Conservation (phyloP, 2,329 filamentous ascomycete species). For the Delphinella strobiligena region DNA sequence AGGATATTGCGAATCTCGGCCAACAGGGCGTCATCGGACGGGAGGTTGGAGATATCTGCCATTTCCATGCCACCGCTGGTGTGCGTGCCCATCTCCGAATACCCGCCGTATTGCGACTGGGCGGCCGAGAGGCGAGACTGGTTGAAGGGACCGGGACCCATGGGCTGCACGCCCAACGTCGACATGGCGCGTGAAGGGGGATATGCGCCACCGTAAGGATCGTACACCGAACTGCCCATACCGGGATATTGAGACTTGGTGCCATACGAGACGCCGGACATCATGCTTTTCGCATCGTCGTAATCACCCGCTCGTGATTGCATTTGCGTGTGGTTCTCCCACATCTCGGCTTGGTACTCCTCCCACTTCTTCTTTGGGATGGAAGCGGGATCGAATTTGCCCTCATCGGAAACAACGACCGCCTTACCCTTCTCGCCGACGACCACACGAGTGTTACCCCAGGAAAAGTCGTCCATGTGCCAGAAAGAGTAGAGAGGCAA, state of each 20-base stretch:
- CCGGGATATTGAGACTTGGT: slow-evolving; percentile 60
- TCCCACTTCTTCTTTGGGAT: slow-evolving; percentile 99
- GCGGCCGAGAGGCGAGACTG: slow-evolving; percentile 66
- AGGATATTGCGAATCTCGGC: slow-evolving; percentile 93
- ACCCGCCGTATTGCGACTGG: slow-evolving; percentile 35
- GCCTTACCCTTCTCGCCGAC: slow-evolving; percentile 89
- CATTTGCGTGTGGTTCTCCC: slow-evolving; percentile 82
- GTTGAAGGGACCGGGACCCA: slow-evolving; percentile 20
- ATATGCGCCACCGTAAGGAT: slow-evolving; percentile 11
- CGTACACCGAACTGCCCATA: slow-evolving; percentile 47
- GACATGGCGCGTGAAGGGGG: slow-evolving; percentile 40
- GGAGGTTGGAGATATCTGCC: slow-evolving; percentile 54
- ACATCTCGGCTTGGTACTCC: slow-evolving; percentile 94
- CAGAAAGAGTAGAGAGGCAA: slow-evolving; percentile 93
- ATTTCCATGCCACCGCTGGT: slow-evolving; percentile 52
- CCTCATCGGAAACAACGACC: slow-evolving; percentile 88
- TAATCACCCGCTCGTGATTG: slow-evolving; percentile 37
- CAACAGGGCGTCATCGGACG: slow-evolving; percentile 78
- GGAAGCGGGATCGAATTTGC: slow-evolving; percentile 85
- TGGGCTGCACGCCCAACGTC: slow-evolving; percentile 1
- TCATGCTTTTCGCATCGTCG: slow-evolving; percentile 68
- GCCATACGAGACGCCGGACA: slow-evolving; percentile 67
- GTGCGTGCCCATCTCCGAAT: slow-evolving; percentile 19
- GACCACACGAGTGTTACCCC: slow-evolving; percentile 97
- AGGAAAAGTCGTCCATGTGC: slow-evolving; percentile 99